These are phyloP conservation scores for Cymbidium sinense DNA, from an alignment of 106 monocot species.

Conservation along the genomic window DNA sequence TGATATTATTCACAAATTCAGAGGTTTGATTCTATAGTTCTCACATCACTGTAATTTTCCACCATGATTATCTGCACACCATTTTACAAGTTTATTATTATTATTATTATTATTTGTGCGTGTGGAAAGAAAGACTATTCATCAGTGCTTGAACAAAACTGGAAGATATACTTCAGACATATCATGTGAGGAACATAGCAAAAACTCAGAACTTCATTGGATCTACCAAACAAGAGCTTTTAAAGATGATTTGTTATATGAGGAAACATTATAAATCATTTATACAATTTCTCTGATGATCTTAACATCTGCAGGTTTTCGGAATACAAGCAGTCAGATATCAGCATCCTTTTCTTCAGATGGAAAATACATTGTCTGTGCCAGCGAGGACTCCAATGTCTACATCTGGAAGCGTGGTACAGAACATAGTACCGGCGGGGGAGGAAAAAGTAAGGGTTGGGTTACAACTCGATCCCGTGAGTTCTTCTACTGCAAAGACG, in stretches of 20 bases:
- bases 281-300: not conserved
- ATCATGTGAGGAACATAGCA: too few species aligned
- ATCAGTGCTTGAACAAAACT: too few species aligned
- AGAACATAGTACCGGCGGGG: not conserved
- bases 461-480: conserved; percentile 67
- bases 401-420: conserved; percentile 78
- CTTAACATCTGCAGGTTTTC: conserved; percentile 43
- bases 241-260: not conserved
- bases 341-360: conserved; percentile 71
- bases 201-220: too few species aligned
- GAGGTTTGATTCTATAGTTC: conserved; percentile 37
- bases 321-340: conserved; percentile 93
- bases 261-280: not conserved
- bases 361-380: conserved; percentile 67
- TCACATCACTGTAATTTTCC: too few species aligned
- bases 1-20: conserved; percentile 77
- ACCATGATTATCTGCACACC: too few species aligned
- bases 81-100: too few species aligned
- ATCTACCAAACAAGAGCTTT: not conserved
- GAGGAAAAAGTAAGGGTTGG: conserved; percentile 36
- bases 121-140: too few species aligned
- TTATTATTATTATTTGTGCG: too few species aligned
- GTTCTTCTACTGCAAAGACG: conserved; percentile 81
- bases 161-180: too few species aligned
- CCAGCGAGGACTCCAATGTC: conserved; percentile 94